Evolutionary conservation across 2,329 filamentous ascomycete species (phyloP).

Genomic region (Colletotrichum musae): DNA sequence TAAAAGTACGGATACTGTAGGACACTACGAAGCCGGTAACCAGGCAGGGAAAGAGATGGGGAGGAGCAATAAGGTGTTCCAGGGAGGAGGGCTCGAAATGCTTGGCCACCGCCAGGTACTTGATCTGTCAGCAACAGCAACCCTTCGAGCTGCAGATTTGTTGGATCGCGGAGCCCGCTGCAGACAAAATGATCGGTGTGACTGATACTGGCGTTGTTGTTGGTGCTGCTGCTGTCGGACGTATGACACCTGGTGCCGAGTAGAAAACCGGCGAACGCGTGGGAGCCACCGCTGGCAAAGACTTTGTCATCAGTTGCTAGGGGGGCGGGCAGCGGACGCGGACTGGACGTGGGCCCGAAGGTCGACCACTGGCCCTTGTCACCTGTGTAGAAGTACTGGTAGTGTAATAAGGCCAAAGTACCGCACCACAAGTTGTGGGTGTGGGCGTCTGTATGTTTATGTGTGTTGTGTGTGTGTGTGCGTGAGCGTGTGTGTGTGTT

Average conservation of each 20-base stretch:
- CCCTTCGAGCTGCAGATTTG: constrained; percentile 8
- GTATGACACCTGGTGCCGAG: neutral
- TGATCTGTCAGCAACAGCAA: constrained; percentile 41
- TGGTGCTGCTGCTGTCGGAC: neutral
- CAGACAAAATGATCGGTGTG: constrained; percentile 20
- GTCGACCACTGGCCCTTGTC: neutral
- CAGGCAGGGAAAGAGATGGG: neutral
- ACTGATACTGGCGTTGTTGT: neutral
- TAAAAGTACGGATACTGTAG: neutral
- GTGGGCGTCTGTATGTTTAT: no score
- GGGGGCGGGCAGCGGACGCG: neutral
- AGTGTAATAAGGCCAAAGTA: no score
- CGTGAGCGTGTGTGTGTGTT: neutral
- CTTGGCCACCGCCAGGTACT: constrained; percentile 32
- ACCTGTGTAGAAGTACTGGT: neutral
- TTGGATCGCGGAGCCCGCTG: constrained; percentile 13
- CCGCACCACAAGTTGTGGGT: no score
- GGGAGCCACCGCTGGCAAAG: neutral
- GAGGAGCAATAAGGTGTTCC: constrained; percentile 40
- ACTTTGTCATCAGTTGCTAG: neutral
- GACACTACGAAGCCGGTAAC: neutral
- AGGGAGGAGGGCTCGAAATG: constrained; percentile 34
- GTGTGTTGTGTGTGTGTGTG: neutral
- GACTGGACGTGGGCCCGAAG: neutral
- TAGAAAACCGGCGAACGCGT: constrained; percentile 24